A percentile compares a stretch with the other conserved stretches of the same genome.
These are phyloP conservation scores for Aristolochia contorta DNA, from an alignment of 164 flowering plant species.

Conservation along the genomic window DNA sequence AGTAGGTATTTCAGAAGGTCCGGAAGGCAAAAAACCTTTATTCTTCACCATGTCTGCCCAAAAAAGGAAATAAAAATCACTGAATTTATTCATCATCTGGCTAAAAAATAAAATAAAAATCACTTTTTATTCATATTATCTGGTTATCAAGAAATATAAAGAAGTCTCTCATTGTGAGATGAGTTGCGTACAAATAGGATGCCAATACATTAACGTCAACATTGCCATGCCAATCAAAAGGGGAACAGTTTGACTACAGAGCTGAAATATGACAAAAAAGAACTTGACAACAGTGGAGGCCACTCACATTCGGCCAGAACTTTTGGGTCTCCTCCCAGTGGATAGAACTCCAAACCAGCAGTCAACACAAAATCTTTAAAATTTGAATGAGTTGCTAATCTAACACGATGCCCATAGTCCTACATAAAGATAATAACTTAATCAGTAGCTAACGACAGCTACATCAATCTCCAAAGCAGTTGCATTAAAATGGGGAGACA, in stretches of 20 bases:
- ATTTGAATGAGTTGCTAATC: constrained; percentile 95
- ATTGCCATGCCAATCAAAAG: neutral
- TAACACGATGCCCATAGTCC: constrained; percentile 99
- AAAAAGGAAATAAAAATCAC: constrained; percentile 1
- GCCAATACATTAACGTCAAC: neutral
- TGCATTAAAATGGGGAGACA: no score
- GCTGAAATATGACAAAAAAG: neutral
- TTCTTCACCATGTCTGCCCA: constrained; percentile 95
- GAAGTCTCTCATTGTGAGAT: no score
- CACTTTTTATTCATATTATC: neutral
- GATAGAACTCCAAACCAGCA: constrained; percentile 94
- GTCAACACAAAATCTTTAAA: constrained; percentile 95
- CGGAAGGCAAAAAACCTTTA: constrained; percentile 97
- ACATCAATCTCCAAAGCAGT: no score
- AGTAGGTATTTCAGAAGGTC: constrained; percentile 92
- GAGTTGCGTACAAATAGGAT: no score
- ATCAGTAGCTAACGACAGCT: constrained; percentile 1
- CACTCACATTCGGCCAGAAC: constrained; percentile 94
- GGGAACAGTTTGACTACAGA: neutral
- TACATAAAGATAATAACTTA: constrained; percentile 26
- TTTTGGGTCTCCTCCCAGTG: constrained; percentile 98
- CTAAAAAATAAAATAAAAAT: constrained; percentile 2
- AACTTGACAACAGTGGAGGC: neutral
- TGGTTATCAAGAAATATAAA: neutral
- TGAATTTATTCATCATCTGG: constrained; percentile 31